Percentiles rank a stretch among this genome's conserved stretches.
Evolutionary conservation across 495 filamentous ascomycete genomes (phyloP).

Genomic region (Penicillium flavigenum): DNA sequence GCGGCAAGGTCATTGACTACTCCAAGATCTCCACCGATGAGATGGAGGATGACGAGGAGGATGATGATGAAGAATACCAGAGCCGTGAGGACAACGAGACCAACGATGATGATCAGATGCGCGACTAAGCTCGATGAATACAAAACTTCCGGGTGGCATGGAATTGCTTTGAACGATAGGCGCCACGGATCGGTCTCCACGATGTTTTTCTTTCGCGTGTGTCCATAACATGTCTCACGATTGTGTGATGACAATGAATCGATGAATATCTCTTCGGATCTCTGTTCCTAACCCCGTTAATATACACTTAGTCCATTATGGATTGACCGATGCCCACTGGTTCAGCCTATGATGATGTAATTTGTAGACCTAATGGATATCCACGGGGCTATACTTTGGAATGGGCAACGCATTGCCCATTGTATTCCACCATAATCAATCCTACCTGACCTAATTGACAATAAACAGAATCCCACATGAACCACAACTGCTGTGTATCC

Average conservation of each 20-base stretch:
- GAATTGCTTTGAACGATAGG: slow-evolving; percentile 22
- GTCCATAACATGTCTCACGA: slow-evolving; percentile 8
- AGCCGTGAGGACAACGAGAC: slow-evolving; percentile 17
- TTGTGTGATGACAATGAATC: slow-evolving; percentile 21
- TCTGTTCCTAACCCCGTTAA: neutral
- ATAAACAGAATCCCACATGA: neutral
- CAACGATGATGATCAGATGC: slow-evolving; percentile 46
- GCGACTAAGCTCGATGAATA: slow-evolving; percentile 36
- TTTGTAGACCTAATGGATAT: neutral
- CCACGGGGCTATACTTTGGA: neutral
- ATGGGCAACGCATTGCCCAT: neutral
- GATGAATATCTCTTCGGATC: slow-evolving; percentile 14
- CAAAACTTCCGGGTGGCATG: slow-evolving; percentile 17
- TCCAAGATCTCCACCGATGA: slow-evolving; percentile 70
- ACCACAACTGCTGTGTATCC: neutral
- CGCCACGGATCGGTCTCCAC: slow-evolving; percentile 18
- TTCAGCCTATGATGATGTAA: neutral
- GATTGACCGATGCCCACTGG: neutral
- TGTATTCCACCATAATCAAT: neutral
- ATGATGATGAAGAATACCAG: slow-evolving; percentile 67
- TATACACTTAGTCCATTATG: neutral
- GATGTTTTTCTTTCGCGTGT: neutral
- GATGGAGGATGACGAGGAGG: slow-evolving; percentile 75
- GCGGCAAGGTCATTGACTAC: slow-evolving; percentile 78
- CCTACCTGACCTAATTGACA: neutral